These are phyloP conservation scores for Stephanodiscus minutulus DNA, from an alignment of 108 stramenopile genomes.

Conservation along the genomic window DNA sequence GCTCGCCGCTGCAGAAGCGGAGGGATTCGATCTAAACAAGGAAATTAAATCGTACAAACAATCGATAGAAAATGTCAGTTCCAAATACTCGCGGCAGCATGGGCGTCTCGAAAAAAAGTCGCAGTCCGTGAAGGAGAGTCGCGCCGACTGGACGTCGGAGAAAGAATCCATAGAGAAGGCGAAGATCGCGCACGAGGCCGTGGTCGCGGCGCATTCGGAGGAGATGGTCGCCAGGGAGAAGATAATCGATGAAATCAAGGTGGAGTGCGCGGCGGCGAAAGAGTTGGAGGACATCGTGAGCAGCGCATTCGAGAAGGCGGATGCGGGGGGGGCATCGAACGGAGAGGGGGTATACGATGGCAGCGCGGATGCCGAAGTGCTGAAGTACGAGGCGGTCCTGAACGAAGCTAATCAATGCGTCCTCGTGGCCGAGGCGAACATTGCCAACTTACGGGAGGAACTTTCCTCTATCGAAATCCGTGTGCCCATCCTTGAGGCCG, in stretches of 20 bases:
- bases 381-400: constrained; percentile 74
- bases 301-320: constrained; percentile 53
- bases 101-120: constrained; percentile 81
- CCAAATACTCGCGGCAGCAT: constrained; percentile 79
- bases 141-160: constrained; percentile 80
- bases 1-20: constrained; percentile 55
- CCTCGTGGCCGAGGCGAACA: constrained; percentile 44
- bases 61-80: constrained; percentile 63
- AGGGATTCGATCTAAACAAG: constrained; percentile 61
- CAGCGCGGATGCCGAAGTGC: constrained; percentile 63
- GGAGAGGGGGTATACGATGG: constrained; percentile 44
- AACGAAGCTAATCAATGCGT: constrained; percentile 70
- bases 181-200: constrained; percentile 68
- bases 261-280: constrained; percentile 59
- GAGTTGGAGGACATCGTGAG: constrained; percentile 64
- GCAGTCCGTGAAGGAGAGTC: constrained; percentile 62
- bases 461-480: constrained; percentile 43
- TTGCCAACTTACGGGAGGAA: constrained; percentile 61
- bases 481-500: constrained; percentile 73
- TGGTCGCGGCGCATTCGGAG: constrained; percentile 76
- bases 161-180: constrained; percentile 53
- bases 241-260: constrained; percentile 56
- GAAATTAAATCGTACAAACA: constrained; percentile 68
- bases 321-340: constrained; percentile 24
- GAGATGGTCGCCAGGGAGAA: constrained; percentile 63